Evolutionary conservation across 1,284 basidiomycete species (phyloP).

Genomic region (Ganoderma meredithae): DNA sequence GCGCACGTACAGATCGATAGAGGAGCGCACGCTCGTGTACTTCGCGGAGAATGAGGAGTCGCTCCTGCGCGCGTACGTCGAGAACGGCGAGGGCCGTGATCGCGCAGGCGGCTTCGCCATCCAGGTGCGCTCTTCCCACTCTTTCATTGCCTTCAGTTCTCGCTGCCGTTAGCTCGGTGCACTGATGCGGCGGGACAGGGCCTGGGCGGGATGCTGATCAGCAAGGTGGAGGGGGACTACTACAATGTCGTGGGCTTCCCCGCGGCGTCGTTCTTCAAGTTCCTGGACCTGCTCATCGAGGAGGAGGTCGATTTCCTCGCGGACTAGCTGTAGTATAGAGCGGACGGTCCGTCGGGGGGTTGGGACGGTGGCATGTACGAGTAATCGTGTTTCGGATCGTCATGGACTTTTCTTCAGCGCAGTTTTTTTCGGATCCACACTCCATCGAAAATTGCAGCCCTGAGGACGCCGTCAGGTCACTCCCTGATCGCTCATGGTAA

Average conservation of each 20-base stretch:
- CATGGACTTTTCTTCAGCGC: too few species aligned
- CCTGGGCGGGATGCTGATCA: slow-evolving; percentile 80
- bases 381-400: background rate
- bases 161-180: background rate
- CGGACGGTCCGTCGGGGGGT: background rate
- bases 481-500: too few species aligned
- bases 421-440: too few species aligned
- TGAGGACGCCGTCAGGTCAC: too few species aligned
- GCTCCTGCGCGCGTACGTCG: slow-evolving; percentile 85
- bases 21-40: slow-evolving; percentile 82
- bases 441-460: too few species aligned
- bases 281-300: slow-evolving; percentile 69
- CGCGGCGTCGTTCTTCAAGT: slow-evolving; percentile 77
- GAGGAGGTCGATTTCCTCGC: slow-evolving; percentile 78
- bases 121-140: slow-evolving; percentile 62
- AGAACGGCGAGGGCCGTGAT: slow-evolving; percentile 89
- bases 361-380: background rate
- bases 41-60: slow-evolving; percentile 77
- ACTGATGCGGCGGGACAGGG: slow-evolving; percentile 56
- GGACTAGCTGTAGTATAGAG: slow-evolving; percentile 37
- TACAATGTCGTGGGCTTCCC: slow-evolving; percentile 95
- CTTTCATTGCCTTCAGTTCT: background rate
- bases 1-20: slow-evolving; percentile 73
- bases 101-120: slow-evolving; percentile 96
- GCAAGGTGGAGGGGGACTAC: slow-evolving; percentile 91